Base-by-base conservation (phyloP, 768 basidiomycete genomes). In the Pleurotus platypus region DNA sequence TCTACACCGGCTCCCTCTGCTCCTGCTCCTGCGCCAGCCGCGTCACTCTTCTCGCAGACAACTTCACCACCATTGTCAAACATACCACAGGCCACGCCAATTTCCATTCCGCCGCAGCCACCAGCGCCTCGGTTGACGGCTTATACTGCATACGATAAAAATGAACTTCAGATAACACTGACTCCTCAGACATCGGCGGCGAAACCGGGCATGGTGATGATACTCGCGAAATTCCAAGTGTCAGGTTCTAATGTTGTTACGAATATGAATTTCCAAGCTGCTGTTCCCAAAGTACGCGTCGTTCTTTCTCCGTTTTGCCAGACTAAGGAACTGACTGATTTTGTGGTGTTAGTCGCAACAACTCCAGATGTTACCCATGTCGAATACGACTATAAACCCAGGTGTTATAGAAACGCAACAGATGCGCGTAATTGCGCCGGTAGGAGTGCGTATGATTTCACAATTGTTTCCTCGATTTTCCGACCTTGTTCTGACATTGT, bases 291-390 rank as follows among this genome's bases (percentile, higher is more conserved):
- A 22, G 58, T 59, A 22, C 9, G 57, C 30, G 24, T 51, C 40
- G 24, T 24, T 51, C 15, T n/a, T 40, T 22, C 16, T 20, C 16
- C 30, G 16, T 13, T 56, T 22, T 5, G 9, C 35, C 27, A 22
- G 56, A 6, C 6, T 24, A 26, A 9, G 30, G 46, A 39, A 16
- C 15, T 57, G 13, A 24, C 8, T 56, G 11, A 53, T 46, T 5
- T 11, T 42, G n/a, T n/a, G 30, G 5, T 46, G 57, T 2, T 66
- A 98, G 93, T 91, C 94, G 0, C 95, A 97, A 72, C 94, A 97
- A 69, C 71, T 99, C 56, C 95, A 98, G 70, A 99, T 99, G 96
- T 78, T 94, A 57, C 93, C 96, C 5, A 98, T 98, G 90, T 94
- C 94, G 4, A 94, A 87, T 69, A 78, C 87, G 9, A 87, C 83